Evolutionary conservation across 257 asterid genomes (phyloP).

Genomic region (Solanum arcanum): DNA sequence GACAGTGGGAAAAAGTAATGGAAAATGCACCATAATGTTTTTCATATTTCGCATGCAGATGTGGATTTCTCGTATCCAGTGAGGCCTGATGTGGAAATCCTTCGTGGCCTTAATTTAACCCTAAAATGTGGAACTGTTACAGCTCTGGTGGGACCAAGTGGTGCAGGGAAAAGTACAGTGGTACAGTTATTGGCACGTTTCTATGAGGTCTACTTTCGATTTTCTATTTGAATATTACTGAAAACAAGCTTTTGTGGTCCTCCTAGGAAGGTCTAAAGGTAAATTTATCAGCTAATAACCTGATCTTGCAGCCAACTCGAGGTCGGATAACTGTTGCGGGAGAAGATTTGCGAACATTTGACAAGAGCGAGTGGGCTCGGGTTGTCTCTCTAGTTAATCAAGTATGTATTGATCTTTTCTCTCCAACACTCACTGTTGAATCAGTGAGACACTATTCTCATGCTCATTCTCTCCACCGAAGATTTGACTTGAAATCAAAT

Average conservation of each 20-base stretch:
- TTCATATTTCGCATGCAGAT: conserved; percentile 29
- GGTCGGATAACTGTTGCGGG: conserved; percentile 94
- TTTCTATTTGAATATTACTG: not conserved
- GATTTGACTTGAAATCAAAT: not conserved
- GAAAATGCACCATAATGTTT: not conserved
- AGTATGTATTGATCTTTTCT: conserved; percentile 29
- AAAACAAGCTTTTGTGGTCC: conserved; percentile 1
- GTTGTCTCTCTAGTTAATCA: conserved; percentile 88
- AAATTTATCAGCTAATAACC: not conserved
- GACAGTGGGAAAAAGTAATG: not conserved
- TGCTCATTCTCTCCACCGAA: not conserved
- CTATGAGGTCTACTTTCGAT: conserved; percentile 52
- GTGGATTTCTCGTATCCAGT: conserved; percentile 86
- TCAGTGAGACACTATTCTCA: not conserved
- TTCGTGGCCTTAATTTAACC: conserved; percentile 64
- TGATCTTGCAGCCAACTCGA: conserved; percentile 62
- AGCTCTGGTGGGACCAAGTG: conserved; percentile 96
- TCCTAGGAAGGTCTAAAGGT: not conserved
- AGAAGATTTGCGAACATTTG: conserved; percentile 88
- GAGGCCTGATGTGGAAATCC: conserved; percentile 85
- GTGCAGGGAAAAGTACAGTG: conserved; percentile 94
- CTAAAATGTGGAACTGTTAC: conserved; percentile 79
- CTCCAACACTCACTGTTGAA: not conserved
- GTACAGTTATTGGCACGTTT: conserved; percentile 94
- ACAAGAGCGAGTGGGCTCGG: conserved; percentile 95